Base-by-base conservation (phyloP, 352 stramenopile genomes). In the Pythium oligandrum region DNA sequence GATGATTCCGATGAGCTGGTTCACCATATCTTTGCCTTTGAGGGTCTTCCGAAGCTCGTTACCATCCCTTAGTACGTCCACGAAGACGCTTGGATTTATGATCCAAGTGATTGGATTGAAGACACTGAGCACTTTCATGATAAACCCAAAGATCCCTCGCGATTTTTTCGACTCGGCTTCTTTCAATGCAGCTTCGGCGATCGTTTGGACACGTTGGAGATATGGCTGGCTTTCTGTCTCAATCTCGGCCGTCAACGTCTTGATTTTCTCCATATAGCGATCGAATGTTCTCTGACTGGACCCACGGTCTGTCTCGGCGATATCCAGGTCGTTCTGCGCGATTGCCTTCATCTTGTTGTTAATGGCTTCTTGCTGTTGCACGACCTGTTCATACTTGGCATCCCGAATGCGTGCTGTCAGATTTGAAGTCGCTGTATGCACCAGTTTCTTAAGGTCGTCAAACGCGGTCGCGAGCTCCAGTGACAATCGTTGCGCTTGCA, bases 21-120 rank as follows among this genome's bases (percentile, higher is more conserved):
- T 58, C 10, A 39, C 40, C 10, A 43, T 40, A 8, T 43, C 48
- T 12, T 43, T 35, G 33, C n/a, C 48, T 8, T 53, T 31, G 5
- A 32, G 1, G 8, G 48, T 43, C 48, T 53, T 53, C 32, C 48
- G 48, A 8, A 53, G 48, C 48, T 53, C 12, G 6, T 43, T 53
- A 4, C 48, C 48, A 8, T 31, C 32, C 12, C 30, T 40, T 6
- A 53, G 35, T 6, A 53, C 36, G 48, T 53, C 48, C 7, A 9
- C 10, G 36, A 53, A 40, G 6, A 53, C 7, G 6, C 48, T 35
- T n/a, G 48, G 48, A 26, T 40, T 44, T 5, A 35, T 53, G 48
- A 53, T 35, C 48, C 48, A 53, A 17, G 32, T 43, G 6, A 53
- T 31, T n/a, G 48, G 48, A 17, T 53, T 53, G 33, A 53, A 53